A percentile compares a stretch with the other conserved stretches of the same genome.
These are phyloP conservation scores for Gracilariopsis chorda DNA, from an alignment of 23 red algal species.

Conservation along the genomic window DNA sequence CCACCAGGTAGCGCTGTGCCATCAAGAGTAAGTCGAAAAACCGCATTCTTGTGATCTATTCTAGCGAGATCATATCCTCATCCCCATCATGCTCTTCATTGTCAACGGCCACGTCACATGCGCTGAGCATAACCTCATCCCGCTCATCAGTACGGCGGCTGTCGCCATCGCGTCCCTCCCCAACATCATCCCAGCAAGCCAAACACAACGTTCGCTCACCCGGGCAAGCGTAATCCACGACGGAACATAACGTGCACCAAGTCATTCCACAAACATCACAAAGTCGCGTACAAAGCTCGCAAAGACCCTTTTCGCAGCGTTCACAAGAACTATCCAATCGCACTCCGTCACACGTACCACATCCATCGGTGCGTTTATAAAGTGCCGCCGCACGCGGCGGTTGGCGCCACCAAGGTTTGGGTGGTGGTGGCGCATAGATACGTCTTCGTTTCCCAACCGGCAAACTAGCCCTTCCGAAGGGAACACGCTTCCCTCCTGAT, in stretches of 20 bases:
- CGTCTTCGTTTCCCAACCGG: neutral
- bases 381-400: neutral
- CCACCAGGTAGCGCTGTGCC: neutral
- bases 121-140: too few species aligned
- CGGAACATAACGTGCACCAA: neutral
- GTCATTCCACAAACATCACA: slow-evolving; percentile 28
- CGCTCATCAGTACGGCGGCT: too few species aligned
- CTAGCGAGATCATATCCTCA: slow-evolving; percentile 10
- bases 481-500: neutral
- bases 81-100: neutral
- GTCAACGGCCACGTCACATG: neutral
- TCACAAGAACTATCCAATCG: slow-evolving; percentile 3
- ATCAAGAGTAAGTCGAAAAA: neutral
- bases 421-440: slow-evolving; percentile 5
- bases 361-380: neutral
- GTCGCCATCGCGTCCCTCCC: neutral
- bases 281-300: neutral
- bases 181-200: neutral
- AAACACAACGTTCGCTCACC: slow-evolving; percentile 7
- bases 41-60: neutral
- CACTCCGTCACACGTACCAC: neutral
- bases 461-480: neutral
- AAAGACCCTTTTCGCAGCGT: slow-evolving; percentile 3
- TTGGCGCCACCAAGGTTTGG: neutral
- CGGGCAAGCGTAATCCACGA: slow-evolving; percentile 21